Evolutionary conservation across 345 rosid genomes (phyloP).

Genomic region (Aquilaria malaccensis): DNA sequence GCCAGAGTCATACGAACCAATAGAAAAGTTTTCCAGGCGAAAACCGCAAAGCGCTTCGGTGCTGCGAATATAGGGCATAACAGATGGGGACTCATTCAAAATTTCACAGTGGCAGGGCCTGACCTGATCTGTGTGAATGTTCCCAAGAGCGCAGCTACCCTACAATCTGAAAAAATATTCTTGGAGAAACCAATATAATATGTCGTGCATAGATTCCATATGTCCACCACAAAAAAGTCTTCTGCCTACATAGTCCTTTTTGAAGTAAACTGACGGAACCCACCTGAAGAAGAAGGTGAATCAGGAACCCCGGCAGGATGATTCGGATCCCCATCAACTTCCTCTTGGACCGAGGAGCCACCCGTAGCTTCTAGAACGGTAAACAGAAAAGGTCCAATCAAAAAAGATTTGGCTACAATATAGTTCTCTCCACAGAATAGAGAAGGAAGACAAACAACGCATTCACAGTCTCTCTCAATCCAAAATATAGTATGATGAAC

Average conservation of each 20-base stretch:
- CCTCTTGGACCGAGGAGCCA: constrained; percentile 69
- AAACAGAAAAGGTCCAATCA: constrained; percentile 8
- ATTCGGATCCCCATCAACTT: constrained; percentile 49
- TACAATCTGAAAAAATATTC: constrained; percentile 58
- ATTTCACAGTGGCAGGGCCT: constrained; percentile 53
- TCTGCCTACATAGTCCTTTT: constrained; percentile 68
- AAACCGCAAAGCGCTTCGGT: constrained; percentile 56
- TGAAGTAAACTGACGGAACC: constrained; percentile 95
- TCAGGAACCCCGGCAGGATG: constrained; percentile 74
- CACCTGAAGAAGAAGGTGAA: constrained; percentile 99
- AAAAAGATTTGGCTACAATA: background rate
- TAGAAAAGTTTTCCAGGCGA: constrained; percentile 49
- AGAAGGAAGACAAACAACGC: too few relatives aligned
- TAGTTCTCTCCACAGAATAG: too few relatives aligned
- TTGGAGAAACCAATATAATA: constrained; percentile 56
- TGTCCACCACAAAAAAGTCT: constrained; percentile 57
- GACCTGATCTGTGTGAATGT: constrained; percentile 58
- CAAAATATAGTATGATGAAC: too few relatives aligned
- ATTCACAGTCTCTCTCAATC: too few relatives aligned
- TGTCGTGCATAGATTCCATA: constrained; percentile 39
- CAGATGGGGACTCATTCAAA: constrained; percentile 59
- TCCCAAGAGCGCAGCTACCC: constrained; percentile 71
- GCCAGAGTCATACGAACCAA: constrained; percentile 98
- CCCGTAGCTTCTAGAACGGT: constrained; percentile 66
- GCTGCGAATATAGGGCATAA: constrained; percentile 55